A percentile compares a stretch with the other conserved stretches of the same genome.
Conservation (phyloP, 805 yeast species). For the Candida sithepensis region DNA sequence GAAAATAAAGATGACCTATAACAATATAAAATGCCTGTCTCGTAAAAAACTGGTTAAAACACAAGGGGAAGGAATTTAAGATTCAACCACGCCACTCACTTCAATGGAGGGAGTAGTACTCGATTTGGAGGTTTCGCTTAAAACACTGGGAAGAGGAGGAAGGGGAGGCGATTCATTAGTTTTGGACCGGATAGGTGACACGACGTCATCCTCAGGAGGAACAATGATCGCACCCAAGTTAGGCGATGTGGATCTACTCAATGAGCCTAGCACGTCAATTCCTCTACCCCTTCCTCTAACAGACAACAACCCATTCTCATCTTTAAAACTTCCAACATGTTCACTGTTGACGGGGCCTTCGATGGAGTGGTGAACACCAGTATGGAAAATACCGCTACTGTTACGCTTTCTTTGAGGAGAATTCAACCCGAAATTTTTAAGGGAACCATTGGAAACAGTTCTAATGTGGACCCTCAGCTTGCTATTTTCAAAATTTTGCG, state of each 20-base stretch:
- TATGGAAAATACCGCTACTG: background rate
- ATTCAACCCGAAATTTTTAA: conserved; percentile 5
- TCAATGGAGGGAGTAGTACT: background rate
- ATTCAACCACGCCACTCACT: background rate
- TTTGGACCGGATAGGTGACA: background rate
- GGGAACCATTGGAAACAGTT: conserved; percentile 1
- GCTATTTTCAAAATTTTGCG: conserved; percentile 2
- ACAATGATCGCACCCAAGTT: background rate
- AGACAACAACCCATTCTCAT: conserved; percentile 3
- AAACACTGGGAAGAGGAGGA: too few species aligned
- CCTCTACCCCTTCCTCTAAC: conserved; percentile 5
- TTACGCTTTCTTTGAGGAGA: conserved; percentile 1
- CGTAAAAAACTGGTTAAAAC: too few species aligned
- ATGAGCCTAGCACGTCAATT: conserved; percentile 5
- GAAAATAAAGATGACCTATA: background rate
- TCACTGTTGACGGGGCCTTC: background rate
- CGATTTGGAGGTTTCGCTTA: background rate
- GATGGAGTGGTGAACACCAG: background rate
- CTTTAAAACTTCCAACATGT: background rate
- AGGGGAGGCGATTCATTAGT: background rate
- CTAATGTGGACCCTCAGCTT: conserved; percentile 1
- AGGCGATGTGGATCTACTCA: conserved; percentile 5
- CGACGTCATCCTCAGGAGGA: background rate
- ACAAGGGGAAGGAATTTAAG: background rate
- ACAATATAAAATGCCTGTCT: background rate